Base-by-base conservation (phyloP, 768 basidiomycete species). In the Suillus bovinus region DNA sequence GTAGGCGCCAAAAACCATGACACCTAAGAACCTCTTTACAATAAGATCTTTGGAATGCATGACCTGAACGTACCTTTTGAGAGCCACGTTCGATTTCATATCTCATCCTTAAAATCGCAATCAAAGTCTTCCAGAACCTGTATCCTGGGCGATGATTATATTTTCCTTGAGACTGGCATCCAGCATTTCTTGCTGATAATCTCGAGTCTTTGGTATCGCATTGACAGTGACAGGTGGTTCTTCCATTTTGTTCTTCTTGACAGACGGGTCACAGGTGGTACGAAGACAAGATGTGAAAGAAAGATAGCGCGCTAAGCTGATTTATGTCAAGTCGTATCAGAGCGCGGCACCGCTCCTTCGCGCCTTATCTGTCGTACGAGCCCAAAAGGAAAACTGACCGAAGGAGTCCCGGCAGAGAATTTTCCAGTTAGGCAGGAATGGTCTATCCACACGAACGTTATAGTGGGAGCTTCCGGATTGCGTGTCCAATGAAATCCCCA, bases 1-100 rank as follows among this genome's bases (percentile, higher is more conserved):
- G 91, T 92, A 0, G 91, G 91, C 0, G 89, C 88, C 14, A 92
- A 71, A 69, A 93, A 93, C 91, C 91, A 93, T 0, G 85, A 89
- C 7, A 89, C 76, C 90, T 92, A 63, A n/a, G 33, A 9, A 57
- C 24, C n/a, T 13, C 10, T 24, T 17, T 59, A 31, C 27, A 41
- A 54, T 63, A 42, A 44, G 38, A 36, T 49, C 56, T 17, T 29
- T 60, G 27, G 49, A n/a, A 33, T 33, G 11, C 47, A 41, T 34
- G 52, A 61, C 53, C 38, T 13, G 22, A 27, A 65, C 71, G 50
- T 55, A 90, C 90, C 83, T 91, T 91, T 24, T 67, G 76, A 0
- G 81, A 75, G 63, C 86, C 80, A 11, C 82, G 79, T 53, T 90
- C 89, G 20, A 81, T 78, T 71, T 91, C 89, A 29, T 84, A 79